Conservation (phyloP, 2,329 filamentous ascomycete species). For the Xylariales sp. region DNA sequence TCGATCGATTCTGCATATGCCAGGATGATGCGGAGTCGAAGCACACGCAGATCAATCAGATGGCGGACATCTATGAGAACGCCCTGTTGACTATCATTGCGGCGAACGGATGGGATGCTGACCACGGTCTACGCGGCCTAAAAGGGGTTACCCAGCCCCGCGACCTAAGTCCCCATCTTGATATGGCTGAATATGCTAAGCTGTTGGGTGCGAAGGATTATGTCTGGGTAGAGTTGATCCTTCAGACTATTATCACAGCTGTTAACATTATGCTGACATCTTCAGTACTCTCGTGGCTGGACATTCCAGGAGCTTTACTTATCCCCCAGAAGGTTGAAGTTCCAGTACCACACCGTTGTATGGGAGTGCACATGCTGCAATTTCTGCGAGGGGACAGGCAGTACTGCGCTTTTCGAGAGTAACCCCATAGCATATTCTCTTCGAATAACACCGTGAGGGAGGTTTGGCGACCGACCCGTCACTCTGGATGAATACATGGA, state of each 20-base stretch:
- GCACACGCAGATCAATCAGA: not conserved
- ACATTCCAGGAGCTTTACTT: not conserved
- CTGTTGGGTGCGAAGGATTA: not conserved
- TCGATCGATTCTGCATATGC: constrained; percentile 4
- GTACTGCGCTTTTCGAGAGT: not conserved
- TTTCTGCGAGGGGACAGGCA: not conserved
- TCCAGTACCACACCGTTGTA: not conserved
- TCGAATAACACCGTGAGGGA: not conserved
- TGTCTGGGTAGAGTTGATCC: not conserved
- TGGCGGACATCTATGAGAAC: constrained; percentile 1
- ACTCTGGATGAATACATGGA: not conserved
- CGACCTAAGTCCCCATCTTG: too few relatives aligned
- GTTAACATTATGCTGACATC: not conserved
- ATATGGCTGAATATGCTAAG: too few relatives aligned
- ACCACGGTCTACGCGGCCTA: constrained; percentile 1
- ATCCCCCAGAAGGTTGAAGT: not conserved
- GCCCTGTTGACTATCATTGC: constrained; percentile 1
- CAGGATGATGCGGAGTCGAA: constrained; percentile 2
- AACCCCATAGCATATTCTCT: not conserved
- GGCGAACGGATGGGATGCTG: not conserved
- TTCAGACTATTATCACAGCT: not conserved
- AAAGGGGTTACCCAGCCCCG: not conserved
- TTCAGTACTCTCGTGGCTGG: not conserved
- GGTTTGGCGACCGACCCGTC: too few relatives aligned
- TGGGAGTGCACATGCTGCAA: not conserved